Percentiles rank a stretch among this genome's conserved stretches.
phyloP scores from a whole-genome alignment of 495 filamentous ascomycete genomes.

The Elasticomyces elasticus region DNA sequence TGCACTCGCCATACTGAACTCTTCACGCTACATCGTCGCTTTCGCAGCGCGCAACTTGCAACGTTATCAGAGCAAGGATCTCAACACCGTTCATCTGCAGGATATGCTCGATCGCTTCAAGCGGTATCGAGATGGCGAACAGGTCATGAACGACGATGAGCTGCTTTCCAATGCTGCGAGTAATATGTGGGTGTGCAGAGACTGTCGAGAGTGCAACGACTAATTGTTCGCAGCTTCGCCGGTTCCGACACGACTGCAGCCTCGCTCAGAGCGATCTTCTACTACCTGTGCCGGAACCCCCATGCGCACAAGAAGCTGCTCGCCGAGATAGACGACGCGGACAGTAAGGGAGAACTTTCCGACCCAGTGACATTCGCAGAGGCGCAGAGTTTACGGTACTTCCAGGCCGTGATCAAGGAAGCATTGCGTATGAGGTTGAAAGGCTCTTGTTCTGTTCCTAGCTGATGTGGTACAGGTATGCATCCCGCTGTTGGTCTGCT shows the following conservation, averaged over 20 bases:
- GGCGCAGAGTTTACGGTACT: constrained; percentile 16
- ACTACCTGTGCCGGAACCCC: constrained; percentile 51
- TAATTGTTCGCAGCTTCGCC: constrained; percentile 21
- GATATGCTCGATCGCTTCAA: constrained; percentile 15
- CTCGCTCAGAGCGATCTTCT: constrained; percentile 51
- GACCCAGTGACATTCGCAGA: constrained; percentile 16
- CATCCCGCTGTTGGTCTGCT: constrained; percentile 21
- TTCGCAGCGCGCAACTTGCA: constrained; percentile 8
- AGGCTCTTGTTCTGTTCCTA: neutral
- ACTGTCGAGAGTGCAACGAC: neutral
- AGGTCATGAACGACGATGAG: constrained; percentile 11
- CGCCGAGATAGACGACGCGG: constrained; percentile 46
- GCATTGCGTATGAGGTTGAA: constrained; percentile 14
- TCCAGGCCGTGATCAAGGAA: constrained; percentile 28
- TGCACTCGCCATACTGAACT: constrained; percentile 7
- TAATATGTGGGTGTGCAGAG: constrained; percentile 3
- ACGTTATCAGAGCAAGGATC: constrained; percentile 13
- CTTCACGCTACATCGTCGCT: constrained; percentile 6
- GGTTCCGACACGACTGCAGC: constrained; percentile 57
- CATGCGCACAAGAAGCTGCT: constrained; percentile 35
- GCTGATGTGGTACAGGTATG: constrained; percentile 17
- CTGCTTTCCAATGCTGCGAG: constrained; percentile 6
- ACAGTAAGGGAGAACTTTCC: constrained; percentile 36
- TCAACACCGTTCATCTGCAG: constrained; percentile 2
- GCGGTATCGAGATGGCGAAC: constrained; percentile 7